phyloP scores from a whole-genome alignment of 345 rosid species.

The Firmiana major region DNA sequence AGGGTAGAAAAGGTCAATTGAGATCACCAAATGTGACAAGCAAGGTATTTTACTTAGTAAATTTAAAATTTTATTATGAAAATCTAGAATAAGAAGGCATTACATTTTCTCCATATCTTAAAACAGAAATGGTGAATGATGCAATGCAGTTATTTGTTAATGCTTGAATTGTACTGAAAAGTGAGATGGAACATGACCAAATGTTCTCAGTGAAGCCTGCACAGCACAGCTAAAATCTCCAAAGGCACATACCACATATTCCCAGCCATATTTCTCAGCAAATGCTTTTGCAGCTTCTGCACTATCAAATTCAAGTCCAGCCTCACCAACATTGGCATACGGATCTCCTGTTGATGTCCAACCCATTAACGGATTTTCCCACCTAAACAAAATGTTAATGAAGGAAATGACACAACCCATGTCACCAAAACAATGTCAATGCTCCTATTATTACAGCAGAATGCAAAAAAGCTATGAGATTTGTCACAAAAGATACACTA shows the following conservation, averaged over 20 bases:
- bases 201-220: background rate
- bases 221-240: too few relatives aligned
- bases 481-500: background rate
- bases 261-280: constrained; percentile 91
- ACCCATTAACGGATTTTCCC: constrained; percentile 99
- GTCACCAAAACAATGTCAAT: background rate
- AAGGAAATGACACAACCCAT: background rate
- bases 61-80: background rate
- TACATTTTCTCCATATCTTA: background rate
- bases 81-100: background rate
- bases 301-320: constrained; percentile 71
- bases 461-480: background rate
- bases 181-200: background rate
- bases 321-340: constrained; percentile 94
- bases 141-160: background rate
- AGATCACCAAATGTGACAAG: too few relatives aligned
- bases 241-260: constrained; percentile 23
- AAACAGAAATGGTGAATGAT: background rate
- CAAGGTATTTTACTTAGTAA: background rate
- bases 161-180: background rate
- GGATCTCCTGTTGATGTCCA: constrained; percentile 99
- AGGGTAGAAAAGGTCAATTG: too few relatives aligned
- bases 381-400: constrained; percentile 37
- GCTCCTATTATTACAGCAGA: background rate
- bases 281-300: constrained; percentile 79